Evolutionary conservation across 768 basidiomycete genomes (phyloP).

Genomic region (Sarcomyxa edulis): DNA sequence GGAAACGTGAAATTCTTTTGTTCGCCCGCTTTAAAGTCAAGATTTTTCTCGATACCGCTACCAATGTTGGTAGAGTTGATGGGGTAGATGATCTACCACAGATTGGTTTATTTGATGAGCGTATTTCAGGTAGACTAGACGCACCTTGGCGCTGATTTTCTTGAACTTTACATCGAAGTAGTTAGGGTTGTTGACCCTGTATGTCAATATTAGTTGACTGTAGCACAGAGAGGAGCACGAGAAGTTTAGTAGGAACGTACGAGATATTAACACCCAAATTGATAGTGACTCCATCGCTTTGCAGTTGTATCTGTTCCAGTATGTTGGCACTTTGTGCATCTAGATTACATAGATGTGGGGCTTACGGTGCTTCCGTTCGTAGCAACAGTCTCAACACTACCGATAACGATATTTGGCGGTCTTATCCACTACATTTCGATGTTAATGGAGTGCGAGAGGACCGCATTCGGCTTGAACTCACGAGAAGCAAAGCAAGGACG

Average conservation of each 20-base stretch:
- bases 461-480: constrained; percentile 25
- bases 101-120: not conserved
- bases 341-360: constrained; percentile 6
- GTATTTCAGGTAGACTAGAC: constrained; percentile 3
- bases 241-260: constrained; percentile 48
- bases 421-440: constrained; percentile 58
- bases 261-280: constrained; percentile 63
- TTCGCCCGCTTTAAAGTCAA: constrained; percentile 44
- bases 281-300: constrained; percentile 44
- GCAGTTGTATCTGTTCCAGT: constrained; percentile 25
- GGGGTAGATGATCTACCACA: constrained; percentile 64
- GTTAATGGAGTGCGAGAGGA: not conserved
- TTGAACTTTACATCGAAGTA: constrained; percentile 68
- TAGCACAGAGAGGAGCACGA: not conserved
- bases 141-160: constrained; percentile 57
- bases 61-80: constrained; percentile 68
- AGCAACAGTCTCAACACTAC: constrained; percentile 35
- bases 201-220: constrained; percentile 6
- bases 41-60: constrained; percentile 43
- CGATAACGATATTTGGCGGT: constrained; percentile 64
- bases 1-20: constrained; percentile 73
- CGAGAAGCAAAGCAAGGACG: constrained; percentile 61
- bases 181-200: constrained; percentile 77
- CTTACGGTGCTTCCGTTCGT: constrained; percentile 44
- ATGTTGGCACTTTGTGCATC: too few species aligned